Conservation (phyloP, 495 filamentous ascomycete species). For the Xylaria curta region DNA sequence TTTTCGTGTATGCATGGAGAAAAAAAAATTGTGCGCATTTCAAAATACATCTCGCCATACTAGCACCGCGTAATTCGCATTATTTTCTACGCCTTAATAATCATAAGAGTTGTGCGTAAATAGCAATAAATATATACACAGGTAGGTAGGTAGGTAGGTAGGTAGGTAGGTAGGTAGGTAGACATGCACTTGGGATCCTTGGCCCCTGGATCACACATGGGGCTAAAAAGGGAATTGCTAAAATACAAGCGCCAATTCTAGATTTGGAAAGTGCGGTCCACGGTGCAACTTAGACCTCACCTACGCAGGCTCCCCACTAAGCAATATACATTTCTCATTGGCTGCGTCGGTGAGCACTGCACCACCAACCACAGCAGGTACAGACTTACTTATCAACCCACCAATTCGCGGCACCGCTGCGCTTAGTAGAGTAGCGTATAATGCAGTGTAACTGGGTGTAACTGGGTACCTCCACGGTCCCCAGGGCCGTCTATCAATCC, state of each 20-base stretch:
- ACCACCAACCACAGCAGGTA: constrained; percentile 1
- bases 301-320: background rate
- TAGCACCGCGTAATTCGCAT: background rate
- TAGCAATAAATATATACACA: too few relatives aligned
- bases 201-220: constrained; percentile 24
- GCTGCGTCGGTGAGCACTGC: constrained; percentile 4
- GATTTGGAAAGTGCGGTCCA: constrained; percentile 6
- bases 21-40: background rate
- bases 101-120: too few relatives aligned
- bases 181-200: too few relatives aligned
- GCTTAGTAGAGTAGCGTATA: background rate
- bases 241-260: background rate
- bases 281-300: background rate
- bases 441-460: background rate
- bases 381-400: background rate
- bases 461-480: background rate
- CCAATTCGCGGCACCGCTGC: background rate
- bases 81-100: background rate
- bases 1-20: background rate
- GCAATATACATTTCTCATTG: constrained; percentile 6
- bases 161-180: too few relatives aligned
- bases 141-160: too few relatives aligned
- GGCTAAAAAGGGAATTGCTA: background rate
- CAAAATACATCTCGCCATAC: background rate
- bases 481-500: background rate